Base-by-base conservation (phyloP, 1,139 yeast species). In the Maudiozyma humilis region DNA sequence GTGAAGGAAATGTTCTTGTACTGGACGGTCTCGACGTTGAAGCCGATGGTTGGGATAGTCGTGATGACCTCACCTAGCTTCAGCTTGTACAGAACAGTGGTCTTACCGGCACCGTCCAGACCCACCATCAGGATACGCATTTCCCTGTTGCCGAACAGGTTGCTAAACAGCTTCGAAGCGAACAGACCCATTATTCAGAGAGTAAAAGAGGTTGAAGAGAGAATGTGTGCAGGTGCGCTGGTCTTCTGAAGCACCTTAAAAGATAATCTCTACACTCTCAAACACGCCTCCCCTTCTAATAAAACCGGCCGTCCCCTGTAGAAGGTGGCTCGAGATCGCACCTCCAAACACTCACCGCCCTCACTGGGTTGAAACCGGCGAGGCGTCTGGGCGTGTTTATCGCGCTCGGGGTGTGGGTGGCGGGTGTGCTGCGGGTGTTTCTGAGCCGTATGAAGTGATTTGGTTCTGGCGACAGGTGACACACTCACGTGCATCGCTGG, bases 91-190 rank as follows among this genome's bases (percentile, higher is more conserved):
- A 86, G 76, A 66, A 85, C 86, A 68, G 95, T 86, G 69, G 93
- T 83, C 72, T 83, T 84, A 78, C 93, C 93, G 57, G 93, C 93
- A 61, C 89, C 91, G 69, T 83, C 95, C 60, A 86, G 77, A 70
- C 95, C 95, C 62, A 86, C 94, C 95, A 86, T 86, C 68, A 86
- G 79, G 66, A 86, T 86, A 72, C 95, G 80, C 95, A 86, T 86
- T 66, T 79, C 85, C 67, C 77, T 79, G 70, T 78, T 79, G 67
- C 85, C 85, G 61, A 79, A 78, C 64, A 86, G 89, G 78, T 88
- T 87, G 70, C 80, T 80, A 68, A 86, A 81, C 71, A 86, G 77
- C 72, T 84, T 86, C 56, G 95, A 86, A 69, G 86, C 78, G 61
- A 88, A 81, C 70, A 85, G 75, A 74, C 95, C 95, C 95, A 86